phyloP scores from a whole-genome alignment of 257 asterid genomes.

The Scutellaria galericulata region DNA sequence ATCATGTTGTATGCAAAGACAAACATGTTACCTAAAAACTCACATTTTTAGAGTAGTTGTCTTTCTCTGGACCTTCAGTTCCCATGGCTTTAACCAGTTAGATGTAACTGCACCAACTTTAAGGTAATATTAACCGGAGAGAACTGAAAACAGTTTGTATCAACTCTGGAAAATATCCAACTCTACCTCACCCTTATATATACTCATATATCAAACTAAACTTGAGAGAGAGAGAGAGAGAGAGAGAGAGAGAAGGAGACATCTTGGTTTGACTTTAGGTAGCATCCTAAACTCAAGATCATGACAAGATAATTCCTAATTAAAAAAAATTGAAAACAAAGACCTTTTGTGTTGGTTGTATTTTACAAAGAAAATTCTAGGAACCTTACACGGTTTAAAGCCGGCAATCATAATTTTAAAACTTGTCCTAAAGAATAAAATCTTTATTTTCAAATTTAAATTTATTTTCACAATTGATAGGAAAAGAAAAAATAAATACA shows the following conservation, averaged over 20 bases:
- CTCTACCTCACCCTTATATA: neutral
- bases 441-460: neutral
- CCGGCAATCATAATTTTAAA: slow-evolving; percentile 26
- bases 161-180: no score
- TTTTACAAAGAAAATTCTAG: slow-evolving; percentile 28
- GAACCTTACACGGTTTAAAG: slow-evolving; percentile 11
- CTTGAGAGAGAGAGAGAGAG: neutral
- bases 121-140: no score
- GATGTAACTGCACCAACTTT: neutral
- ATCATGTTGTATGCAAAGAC: no score
- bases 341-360: slow-evolving; percentile 11
- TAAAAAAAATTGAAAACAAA: neutral
- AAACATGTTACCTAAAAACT: neutral
- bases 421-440: no score
- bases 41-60: slow-evolving; percentile 39
- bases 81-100: slow-evolving; percentile 36
- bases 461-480: neutral
- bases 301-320: no score
- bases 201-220: no score
- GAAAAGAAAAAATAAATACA: no score
- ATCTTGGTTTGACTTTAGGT: slow-evolving; percentile 24
- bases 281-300: neutral
- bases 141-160: no score
- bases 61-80: slow-evolving; percentile 39
- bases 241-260: slow-evolving; percentile 2